These are phyloP conservation scores for Pascua sp. DNA, from an alignment of 1,284 basidiomycete species.

Conservation along the genomic window DNA sequence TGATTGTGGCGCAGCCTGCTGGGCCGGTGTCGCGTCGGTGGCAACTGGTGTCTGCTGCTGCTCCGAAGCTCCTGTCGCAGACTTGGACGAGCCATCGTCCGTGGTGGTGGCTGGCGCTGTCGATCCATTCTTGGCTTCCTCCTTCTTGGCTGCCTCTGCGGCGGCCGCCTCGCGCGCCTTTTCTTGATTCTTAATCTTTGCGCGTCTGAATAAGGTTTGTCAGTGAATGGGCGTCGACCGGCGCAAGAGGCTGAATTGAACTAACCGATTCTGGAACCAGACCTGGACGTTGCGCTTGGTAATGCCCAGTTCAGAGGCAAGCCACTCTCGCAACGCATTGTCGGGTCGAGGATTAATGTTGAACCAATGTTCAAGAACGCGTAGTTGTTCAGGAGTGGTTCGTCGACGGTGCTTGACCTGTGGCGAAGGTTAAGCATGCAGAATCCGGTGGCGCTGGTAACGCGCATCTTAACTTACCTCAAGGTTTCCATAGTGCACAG, in stretches of 20 bases:
- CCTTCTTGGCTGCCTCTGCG: slow-evolving; percentile 22
- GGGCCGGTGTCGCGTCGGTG: too few species aligned
- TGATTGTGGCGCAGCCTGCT: too few species aligned
- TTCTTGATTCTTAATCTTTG: slow-evolving; percentile 68
- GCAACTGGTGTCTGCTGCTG: too few species aligned
- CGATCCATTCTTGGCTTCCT: slow-evolving; percentile 4
- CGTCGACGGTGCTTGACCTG: slow-evolving; percentile 84
- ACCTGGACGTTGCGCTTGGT: slow-evolving; percentile 89
- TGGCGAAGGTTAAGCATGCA: background rate
- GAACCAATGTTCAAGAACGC: slow-evolving; percentile 80
- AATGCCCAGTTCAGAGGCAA: slow-evolving; percentile 81
- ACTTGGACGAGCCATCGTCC: background rate
- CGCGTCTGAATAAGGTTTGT: slow-evolving; percentile 56
- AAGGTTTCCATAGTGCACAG: slow-evolving; percentile 27
- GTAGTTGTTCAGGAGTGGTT: slow-evolving; percentile 76
- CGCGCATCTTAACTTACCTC: slow-evolving; percentile 17
- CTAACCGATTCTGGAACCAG: slow-evolving; percentile 85
- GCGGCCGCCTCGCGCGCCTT: slow-evolving; percentile 39
- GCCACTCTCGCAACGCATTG: slow-evolving; percentile 67
- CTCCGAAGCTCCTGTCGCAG: background rate
- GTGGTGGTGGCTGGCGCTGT: background rate
- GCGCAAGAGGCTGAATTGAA: slow-evolving; percentile 6
- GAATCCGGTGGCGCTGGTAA: too few species aligned
- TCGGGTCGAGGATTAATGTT: slow-evolving; percentile 84
- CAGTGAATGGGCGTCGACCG: background rate